Evolutionary conservation across 257 asterid species (phyloP), one percentile per base, ranked within the genome.

Genomic region (Solanum tarapatanum): DNA sequence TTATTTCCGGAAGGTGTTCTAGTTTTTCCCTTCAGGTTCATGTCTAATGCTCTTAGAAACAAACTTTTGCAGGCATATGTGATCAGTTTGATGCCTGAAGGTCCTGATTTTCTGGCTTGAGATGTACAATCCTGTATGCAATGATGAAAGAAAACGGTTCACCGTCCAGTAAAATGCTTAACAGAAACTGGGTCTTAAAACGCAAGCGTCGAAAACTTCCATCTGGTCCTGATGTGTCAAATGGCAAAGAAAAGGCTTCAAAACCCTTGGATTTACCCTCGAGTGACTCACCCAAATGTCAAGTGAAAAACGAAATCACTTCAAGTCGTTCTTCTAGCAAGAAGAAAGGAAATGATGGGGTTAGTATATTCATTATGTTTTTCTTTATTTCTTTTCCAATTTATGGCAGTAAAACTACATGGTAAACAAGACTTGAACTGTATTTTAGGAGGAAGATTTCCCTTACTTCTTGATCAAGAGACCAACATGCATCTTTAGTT

Each of bases 271-370:
- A 93, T 85, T 77, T 91, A 74, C 90, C 90, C 69, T 87, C 92
- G 82, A 87, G 88, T 75, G 69, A 90, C 69, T 91, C 89, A 85
- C 80, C 91, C 45, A 89, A 89, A 64, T 90, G 64, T 87, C 91
- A 83, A 77, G 87, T 51, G 87, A 92, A 87, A 89, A 91, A 86
- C 58, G 94, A 91, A 85, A 86, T 87, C 62, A 72, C 90, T 82
- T 85, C 89, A 76, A 92, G 68, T 84, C 93, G 74, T 70, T 87
- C 89, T 74, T 87, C 87, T 86, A 89, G 93, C 92, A 95, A 94
- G 94, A 93, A 86, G 91, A 95, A 94, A 91, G 98, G 98, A 92
- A 91, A 93, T 88, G 98, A 94, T 58, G 98, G 98, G 95, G 98
- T 95, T 86, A 91, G 94, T 88, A 60, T 79, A 17, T 84, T 64